Evolutionary conservation across 257 asterid genomes (phyloP), one percentile per base, ranked within the genome.

Genomic region (Lantana camara): DNA sequence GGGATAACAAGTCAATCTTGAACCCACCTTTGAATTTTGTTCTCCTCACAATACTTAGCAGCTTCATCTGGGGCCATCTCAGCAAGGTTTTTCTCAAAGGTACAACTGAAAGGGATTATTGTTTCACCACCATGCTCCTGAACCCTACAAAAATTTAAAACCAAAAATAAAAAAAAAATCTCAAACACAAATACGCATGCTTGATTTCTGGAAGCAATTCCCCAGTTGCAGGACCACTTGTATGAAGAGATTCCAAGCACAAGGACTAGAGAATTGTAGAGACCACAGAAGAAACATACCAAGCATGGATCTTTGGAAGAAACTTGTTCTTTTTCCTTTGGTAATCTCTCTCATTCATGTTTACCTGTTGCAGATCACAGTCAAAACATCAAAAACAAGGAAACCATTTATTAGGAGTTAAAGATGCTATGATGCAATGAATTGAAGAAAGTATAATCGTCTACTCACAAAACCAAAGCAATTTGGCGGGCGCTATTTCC

Each of bases 261-360:
- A 71, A 42, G 35, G 22, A 68, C 22, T 37, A 41, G 60, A 24
- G 8, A 49, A 56, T 51, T 19, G 38, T 51, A 50, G 42, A 69
- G 10, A 37, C 2, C 23, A 47, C 16, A 37, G 64, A 74, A 21
- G 56, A 56, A 67, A 73, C 79, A 65, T 90, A 94, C 99, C 99
- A 94, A 59, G 97, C 87, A 80, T 94, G 99, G 69, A 94, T 94
- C 84, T 90, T 94, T n/a, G 96, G 93, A 60, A 94, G 97, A 80
- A 88, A 90, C 85, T 94, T 94, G 88, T 94, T 94, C 95, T 94
- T 94, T 76, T 94, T 94, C 62, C 99, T 80, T 73, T 82, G 87
- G 73, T 94, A 94, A 73, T 94, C 99, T 79, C 79, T 94, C 87
- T 94, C 99, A 47, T 85, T 94, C 99, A 94, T 94, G 86, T 94